Evolutionary conservation across 257 asterid genomes (phyloP).

Genomic region (Solanum piurae): DNA sequence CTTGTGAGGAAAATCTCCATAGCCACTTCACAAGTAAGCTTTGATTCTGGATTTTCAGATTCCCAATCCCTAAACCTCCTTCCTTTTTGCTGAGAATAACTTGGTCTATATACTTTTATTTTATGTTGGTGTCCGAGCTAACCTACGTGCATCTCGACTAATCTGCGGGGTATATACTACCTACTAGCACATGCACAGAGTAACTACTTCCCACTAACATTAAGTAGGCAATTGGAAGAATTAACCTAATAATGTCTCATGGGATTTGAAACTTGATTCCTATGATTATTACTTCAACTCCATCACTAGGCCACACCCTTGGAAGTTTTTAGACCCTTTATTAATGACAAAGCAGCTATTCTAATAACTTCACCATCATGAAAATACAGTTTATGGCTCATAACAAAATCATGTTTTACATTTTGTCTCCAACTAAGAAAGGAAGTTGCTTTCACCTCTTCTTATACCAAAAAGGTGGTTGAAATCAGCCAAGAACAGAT

Average conservation of each 20-base stretch:
- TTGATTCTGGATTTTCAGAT: not conserved
- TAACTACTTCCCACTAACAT: not conserved
- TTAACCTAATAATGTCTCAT: not conserved
- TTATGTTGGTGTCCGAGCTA: not conserved
- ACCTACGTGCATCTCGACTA: not conserved
- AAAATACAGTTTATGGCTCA: not conserved
- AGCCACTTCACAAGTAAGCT: not conserved
- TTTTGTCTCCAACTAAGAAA: not conserved
- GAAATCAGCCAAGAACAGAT: not conserved
- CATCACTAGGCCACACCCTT: not conserved
- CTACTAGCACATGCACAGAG: not conserved
- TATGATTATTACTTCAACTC: not conserved
- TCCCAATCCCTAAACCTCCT: not conserved
- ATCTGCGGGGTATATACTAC: not conserved
- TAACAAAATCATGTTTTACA: not conserved
- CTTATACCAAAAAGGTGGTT: not conserved
- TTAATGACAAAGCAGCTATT: not conserved
- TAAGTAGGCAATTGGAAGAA: not conserved
- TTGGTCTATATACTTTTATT: not conserved
- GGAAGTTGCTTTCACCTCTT: not conserved
- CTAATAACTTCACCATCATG: not conserved
- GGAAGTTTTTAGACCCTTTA: not conserved
- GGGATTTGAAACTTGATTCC: not conserved
- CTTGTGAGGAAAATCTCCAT: not conserved
- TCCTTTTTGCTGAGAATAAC: not conserved